Evolutionary conservation across 2,329 filamentous ascomycete genomes (phyloP), one percentile per base, ranked within the genome.

Genomic region (Epichloe glyceriae): DNA sequence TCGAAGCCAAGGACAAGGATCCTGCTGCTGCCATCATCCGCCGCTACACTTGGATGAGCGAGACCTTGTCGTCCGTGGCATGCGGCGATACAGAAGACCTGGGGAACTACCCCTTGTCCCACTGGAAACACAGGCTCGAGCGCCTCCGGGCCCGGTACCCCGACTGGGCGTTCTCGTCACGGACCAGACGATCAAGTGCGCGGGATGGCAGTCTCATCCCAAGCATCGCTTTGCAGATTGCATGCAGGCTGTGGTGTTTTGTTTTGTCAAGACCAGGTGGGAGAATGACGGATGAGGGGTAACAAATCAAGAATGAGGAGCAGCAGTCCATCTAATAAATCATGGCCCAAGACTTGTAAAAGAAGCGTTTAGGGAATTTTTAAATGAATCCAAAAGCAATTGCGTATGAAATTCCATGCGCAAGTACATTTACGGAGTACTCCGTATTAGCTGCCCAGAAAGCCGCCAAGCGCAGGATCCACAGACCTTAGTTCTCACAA

Each of bases 161-260:
- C 59, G 60, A 2, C 55, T 64, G 12, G 63, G 57, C 7, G 47
- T 56, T 0, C 44, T 49, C 40, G 64, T 63, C 62, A 50, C 61
- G 10, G 43, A 46, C 0, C 53, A 70, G 35, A 40, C 38, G 22
- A 35, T 51, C 15, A 54, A 56, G 5, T 73, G 70, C 57, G 56
- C 59, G 0, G 67, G 63, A 1, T 63, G 69, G 54, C 49, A 33
- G 2, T 56, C 66, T 7, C 60, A 64, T 1, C 64, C 69, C 3
- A 60, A 56, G 51, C 67, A 62, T 60, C 59, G 64, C 7, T 71
- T 68, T 56, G 46, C 46, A 3, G 59, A 30, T 30, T 30, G 26
- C 26, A 30, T 42, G 30, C n/a, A 12, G 19, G 11, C 19, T 17
- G 15, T 22, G 17, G 19, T 42, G 30, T 30, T 30, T 30, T 11